Evolutionary conservation across 23 red algal genomes (phyloP), one percentile per base, ranked within the genome.

Genomic region (Cyanidium caldarium): DNA sequence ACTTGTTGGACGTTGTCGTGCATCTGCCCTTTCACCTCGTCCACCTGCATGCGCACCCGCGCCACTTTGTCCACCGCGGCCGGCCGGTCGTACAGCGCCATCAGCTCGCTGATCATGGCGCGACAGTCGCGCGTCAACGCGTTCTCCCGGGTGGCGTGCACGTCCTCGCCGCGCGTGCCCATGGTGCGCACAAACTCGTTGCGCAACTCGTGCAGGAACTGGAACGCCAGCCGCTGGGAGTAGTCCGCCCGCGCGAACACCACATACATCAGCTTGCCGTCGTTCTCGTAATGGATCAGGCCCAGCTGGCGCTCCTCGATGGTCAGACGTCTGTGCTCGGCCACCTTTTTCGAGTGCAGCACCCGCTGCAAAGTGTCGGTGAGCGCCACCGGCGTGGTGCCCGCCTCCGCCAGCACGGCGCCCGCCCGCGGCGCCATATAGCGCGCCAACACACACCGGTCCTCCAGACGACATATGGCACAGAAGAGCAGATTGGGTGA

Each of bases 21-120:
- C 86, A 93, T 93, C n/a, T 58, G 72, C 35, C 76, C 86, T 45
- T 93, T 83, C 13, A 93, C 86, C 58, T 83, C 86, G 15, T 83
- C 86, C 15, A 93, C 86, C 66, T 85, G 86, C 68, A 85, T 36
- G 10, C 76, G 70, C 0, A 85, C 77, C 28, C 74, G 70, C 12
- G 86, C 76, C 13, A 93, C 77, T 33, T 83, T 79, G 39, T 93
- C 86, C 36, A 93, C 79, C 33, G 72, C 73, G 5, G 65, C 45
- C 0, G 72, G 44, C 40, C 14, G 65, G 34, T 83, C 80, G 46
- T 76, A 93, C 74, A 77, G 78, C 15, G 75, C 75, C 16, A 68
- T 77, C 17, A 93, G 42, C 15, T 42, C 45, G 23, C 51, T 69
- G 2, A 93, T 70, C 31, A 93, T 31, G 15, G 73, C 67, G 26